phyloP scores from a whole-genome alignment of 2,329 filamentous ascomycete genomes.

The Alternaria ventricosa region DNA sequence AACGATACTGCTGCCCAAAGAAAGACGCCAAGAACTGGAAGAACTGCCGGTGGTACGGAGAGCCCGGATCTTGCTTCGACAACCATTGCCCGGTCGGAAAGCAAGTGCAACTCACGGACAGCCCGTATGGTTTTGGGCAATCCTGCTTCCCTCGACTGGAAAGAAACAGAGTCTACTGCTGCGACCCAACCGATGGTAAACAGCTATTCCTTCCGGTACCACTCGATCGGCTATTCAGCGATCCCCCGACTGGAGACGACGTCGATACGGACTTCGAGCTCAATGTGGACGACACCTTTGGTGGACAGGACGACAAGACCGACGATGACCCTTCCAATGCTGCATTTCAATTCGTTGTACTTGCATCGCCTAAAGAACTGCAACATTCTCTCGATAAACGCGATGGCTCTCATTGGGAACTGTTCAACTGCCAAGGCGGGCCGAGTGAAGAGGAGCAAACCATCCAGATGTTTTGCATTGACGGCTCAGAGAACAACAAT shows the following conservation, averaged over 20 bases:
- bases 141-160: conserved; percentile 21
- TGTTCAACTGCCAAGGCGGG: conserved; percentile 48
- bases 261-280: conserved; percentile 36
- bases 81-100: conserved; percentile 37
- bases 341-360: conserved; percentile 33
- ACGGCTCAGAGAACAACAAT: conserved; percentile 44
- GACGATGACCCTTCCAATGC: conserved; percentile 31
- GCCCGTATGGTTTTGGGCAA: not conserved
- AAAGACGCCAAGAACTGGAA: conserved; percentile 34
- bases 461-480: conserved; percentile 49
- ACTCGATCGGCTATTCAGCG: conserved; percentile 42
- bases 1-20: conserved; percentile 38
- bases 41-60: conserved; percentile 49
- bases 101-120: no score
- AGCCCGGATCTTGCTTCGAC: conserved; percentile 45
- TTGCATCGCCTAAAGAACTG: conserved; percentile 43
- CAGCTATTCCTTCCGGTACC: conserved; percentile 46
- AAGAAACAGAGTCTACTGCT: conserved; percentile 43
- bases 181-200: conserved; percentile 34
- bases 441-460: conserved; percentile 41
- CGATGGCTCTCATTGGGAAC: conserved; percentile 55
- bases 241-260: conserved; percentile 41
- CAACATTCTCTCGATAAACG: conserved; percentile 49
- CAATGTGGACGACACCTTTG: conserved; percentile 24
- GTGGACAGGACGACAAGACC: conserved; percentile 4